These are phyloP conservation scores for Sistotremastrum suecicum DNA, from an alignment of 768 basidiomycete genomes.

Conservation along the genomic window DNA sequence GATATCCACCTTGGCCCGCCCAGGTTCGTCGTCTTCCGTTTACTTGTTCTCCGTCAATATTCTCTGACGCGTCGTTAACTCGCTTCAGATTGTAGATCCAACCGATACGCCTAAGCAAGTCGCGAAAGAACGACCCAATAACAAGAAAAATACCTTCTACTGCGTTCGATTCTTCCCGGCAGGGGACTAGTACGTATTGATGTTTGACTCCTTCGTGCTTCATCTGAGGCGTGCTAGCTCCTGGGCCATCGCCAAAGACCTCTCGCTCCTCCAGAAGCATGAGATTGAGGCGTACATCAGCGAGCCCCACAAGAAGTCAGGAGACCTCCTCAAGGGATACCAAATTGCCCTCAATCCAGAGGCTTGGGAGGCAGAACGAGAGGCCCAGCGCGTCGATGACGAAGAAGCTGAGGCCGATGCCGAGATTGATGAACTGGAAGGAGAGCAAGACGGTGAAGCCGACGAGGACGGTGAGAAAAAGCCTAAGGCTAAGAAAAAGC, in stretches of 20 bases:
- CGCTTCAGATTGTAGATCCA: conserved; percentile 63
- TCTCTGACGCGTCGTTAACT: background rate
- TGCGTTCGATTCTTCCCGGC: conserved; percentile 83
- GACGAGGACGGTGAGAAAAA: conserved; percentile 33
- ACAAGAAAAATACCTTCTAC: conserved; percentile 60
- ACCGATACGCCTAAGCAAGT: conserved; percentile 48
- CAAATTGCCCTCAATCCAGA: conserved; percentile 60
- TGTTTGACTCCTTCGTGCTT: conserved; percentile 3
- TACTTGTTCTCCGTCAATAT: conserved; percentile 7
- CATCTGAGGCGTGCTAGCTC: conserved; percentile 33
- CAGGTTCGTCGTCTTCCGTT: conserved; percentile 47
- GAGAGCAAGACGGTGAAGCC: conserved; percentile 37
- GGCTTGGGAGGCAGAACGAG: conserved; percentile 43
- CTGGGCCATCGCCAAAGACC: conserved; percentile 74
- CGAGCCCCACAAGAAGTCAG: conserved; percentile 62
- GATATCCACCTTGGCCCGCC: conserved; percentile 91
- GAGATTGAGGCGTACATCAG: conserved; percentile 78
- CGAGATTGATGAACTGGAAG: conserved; percentile 50
- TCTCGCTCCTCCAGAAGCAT: conserved; percentile 59
- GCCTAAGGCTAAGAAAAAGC: conserved; percentile 41
- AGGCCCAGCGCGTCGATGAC: conserved; percentile 16
- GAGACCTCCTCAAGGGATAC: conserved; percentile 66
- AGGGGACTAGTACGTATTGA: conserved; percentile 73
- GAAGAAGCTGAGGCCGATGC: conserved; percentile 7
- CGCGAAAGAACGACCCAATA: conserved; percentile 51